A percentile compares a stretch with the other conserved stretches of the same genome.
Evolutionary conservation across 768 basidiomycete genomes (phyloP).

Genomic region (Amanita rubescens): DNA sequence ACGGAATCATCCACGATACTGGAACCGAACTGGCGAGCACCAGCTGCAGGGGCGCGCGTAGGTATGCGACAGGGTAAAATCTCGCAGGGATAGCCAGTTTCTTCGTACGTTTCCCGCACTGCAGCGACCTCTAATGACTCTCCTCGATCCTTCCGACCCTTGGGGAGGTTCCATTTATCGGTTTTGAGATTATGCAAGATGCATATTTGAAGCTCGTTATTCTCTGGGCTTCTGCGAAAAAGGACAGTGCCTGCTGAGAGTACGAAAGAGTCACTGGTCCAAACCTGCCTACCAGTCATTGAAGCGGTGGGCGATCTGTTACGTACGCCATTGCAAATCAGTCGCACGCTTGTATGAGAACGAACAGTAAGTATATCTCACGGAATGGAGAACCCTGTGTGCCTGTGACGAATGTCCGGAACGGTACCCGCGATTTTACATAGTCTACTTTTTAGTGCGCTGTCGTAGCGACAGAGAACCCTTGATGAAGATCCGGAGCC

Average conservation of each 20-base stretch:
- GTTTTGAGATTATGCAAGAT: background rate
- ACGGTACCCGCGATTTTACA: too few species aligned
- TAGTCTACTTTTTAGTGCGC: too few species aligned
- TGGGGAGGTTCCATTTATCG: background rate
- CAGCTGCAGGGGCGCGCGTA: background rate
- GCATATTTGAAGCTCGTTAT: constrained; percentile 3
- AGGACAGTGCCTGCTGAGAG: background rate
- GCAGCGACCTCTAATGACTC: constrained; percentile 1
- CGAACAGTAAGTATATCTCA: too few species aligned
- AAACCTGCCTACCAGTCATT: background rate
- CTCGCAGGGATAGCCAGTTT: constrained; percentile 1
- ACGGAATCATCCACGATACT: background rate
- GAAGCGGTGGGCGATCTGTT: too few species aligned
- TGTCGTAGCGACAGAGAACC: too few species aligned
- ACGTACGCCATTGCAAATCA: too few species aligned
- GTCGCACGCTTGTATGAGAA: too few species aligned
- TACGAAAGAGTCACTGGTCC: constrained; percentile 1
- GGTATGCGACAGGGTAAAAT: constrained; percentile 1
- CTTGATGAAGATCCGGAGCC: too few species aligned
- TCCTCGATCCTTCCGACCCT: constrained; percentile 3
- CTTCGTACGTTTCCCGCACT: constrained; percentile 4
- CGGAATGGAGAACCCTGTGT: too few species aligned
- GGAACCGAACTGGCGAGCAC: background rate
- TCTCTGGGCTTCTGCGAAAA: background rate
- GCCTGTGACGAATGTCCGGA: too few species aligned